phyloP scores from a whole-genome alignment of 306 rosid species.

The Hylodesmum podocarpum region DNA sequence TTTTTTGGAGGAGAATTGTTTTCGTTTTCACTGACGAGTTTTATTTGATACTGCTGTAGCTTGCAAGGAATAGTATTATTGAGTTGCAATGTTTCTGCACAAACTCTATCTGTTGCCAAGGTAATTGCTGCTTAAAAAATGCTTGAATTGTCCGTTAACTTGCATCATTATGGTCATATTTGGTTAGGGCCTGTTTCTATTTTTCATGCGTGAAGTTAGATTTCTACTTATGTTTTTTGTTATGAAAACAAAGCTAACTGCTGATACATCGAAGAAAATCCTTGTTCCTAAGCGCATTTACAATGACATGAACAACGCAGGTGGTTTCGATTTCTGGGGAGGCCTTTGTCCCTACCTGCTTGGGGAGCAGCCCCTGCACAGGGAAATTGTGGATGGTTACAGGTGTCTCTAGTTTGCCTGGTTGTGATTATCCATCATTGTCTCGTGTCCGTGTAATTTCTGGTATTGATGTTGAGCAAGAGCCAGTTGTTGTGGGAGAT shows the following conservation, averaged over 20 bases:
- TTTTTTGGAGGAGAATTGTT: neutral
- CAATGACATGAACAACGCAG: conserved; percentile 39
- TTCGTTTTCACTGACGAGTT: conserved; percentile 22
- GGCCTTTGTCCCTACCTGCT: conserved; percentile 77
- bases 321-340: conserved; percentile 66
- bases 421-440: conserved; percentile 45
- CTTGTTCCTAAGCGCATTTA: neutral
- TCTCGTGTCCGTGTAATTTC: conserved; percentile 66
- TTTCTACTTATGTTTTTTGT: neutral
- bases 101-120: conserved; percentile 61
- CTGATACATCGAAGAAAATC: neutral
- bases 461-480: conserved; percentile 42
- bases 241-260: neutral
- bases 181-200: neutral
- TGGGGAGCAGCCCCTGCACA: conserved; percentile 43
- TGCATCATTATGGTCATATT: conserved; percentile 10
- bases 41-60: conserved; percentile 44
- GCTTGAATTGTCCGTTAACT: conserved; percentile 11
- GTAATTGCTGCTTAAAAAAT: conserved; percentile 41
- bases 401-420: conserved; percentile 72
- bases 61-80: conserved; percentile 77
- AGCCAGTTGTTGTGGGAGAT: conserved; percentile 51
- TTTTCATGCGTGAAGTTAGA: conserved; percentile 16
- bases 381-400: conserved; percentile 81
- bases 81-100: conserved; percentile 58